Evolutionary conservation across 352 stramenopile species (phyloP).

Genomic region (Globisporangium radiosum): DNA sequence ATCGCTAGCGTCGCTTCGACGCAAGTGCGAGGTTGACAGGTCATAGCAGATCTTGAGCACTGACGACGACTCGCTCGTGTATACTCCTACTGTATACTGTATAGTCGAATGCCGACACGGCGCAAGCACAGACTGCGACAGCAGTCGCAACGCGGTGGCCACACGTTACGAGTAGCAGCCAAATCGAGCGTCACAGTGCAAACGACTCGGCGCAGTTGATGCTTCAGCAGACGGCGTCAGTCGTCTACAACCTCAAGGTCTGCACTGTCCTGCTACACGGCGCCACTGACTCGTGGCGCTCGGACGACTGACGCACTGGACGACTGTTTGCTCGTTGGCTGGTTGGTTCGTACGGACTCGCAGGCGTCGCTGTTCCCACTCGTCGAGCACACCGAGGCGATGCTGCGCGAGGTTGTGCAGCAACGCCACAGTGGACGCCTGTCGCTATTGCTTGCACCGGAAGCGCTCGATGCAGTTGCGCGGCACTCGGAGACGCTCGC

Average conservation of each 20-base stretch:
- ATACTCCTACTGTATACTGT: too few species aligned
- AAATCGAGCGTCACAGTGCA: conserved; percentile 9
- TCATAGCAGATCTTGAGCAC: too few species aligned
- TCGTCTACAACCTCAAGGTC: conserved; percentile 50
- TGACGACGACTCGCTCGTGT: too few species aligned
- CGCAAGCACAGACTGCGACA: conserved; percentile 20
- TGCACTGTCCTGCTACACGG: neutral
- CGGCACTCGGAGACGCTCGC: conserved; percentile 47
- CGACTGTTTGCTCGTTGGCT: neutral
- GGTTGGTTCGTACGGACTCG: neutral
- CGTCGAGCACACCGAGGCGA: conserved; percentile 43
- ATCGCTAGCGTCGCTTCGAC: too few species aligned
- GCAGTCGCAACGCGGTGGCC: conserved; percentile 13
- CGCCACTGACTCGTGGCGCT: neutral
- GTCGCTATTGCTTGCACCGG: conserved; percentile 29
- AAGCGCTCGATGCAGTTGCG: conserved; percentile 32
- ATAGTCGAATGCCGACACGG: neutral
- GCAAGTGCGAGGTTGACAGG: too few species aligned
- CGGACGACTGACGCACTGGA: neutral
- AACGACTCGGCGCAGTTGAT: conserved; percentile 9
- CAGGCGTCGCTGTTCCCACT: conserved; percentile 46
- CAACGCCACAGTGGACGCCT: conserved; percentile 29
- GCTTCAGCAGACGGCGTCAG: conserved; percentile 29
- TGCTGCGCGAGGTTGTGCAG: conserved; percentile 27
- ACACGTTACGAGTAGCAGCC: conserved; percentile 18